These are phyloP conservation scores for Emergomyces pasteurianus DNA, from an alignment of 2,329 filamentous ascomycete genomes.

Conservation along the genomic window DNA sequence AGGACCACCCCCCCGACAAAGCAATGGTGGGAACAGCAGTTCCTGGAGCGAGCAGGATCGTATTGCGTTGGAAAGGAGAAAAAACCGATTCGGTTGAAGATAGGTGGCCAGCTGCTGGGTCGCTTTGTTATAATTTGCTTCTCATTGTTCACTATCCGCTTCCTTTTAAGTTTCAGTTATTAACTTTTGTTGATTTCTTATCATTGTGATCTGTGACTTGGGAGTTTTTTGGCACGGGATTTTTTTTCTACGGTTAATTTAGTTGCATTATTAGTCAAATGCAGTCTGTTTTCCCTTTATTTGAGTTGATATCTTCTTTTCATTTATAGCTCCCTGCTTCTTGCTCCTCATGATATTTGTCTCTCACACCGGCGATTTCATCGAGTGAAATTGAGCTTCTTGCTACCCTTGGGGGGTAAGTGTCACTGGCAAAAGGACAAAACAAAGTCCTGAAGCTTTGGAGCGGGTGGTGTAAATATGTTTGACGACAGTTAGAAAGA, in stretches of 20 bases:
- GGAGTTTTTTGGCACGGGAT: slow-evolving; percentile 3
- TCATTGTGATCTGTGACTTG: background rate
- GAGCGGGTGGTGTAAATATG: background rate
- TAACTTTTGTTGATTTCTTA: background rate
- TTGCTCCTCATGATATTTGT: background rate
- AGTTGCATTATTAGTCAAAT: background rate
- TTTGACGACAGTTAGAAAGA: background rate
- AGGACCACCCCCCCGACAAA: slow-evolving; percentile 10
- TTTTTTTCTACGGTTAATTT: background rate
- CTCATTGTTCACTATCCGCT: background rate
- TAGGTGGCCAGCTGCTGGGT: background rate
- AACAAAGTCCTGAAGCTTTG: background rate
- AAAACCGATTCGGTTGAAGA: slow-evolving; percentile 30
- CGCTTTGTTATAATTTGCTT: background rate
- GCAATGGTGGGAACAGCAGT: background rate
- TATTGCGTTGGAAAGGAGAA: slow-evolving; percentile 35
- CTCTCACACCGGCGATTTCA: background rate
- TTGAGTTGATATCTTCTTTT: background rate
- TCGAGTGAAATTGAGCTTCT: background rate
- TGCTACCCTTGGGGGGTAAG: background rate
- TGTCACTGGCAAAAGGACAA: background rate
- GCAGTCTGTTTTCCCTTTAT: background rate
- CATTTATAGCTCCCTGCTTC: background rate
- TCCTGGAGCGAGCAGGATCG: slow-evolving; percentile 30
- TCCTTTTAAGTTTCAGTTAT: background rate